A percentile compares a stretch with the other conserved stretches of the same genome.
phyloP scores from a whole-genome alignment of 1,139 yeast genomes.

The Diutina rugosa region DNA sequence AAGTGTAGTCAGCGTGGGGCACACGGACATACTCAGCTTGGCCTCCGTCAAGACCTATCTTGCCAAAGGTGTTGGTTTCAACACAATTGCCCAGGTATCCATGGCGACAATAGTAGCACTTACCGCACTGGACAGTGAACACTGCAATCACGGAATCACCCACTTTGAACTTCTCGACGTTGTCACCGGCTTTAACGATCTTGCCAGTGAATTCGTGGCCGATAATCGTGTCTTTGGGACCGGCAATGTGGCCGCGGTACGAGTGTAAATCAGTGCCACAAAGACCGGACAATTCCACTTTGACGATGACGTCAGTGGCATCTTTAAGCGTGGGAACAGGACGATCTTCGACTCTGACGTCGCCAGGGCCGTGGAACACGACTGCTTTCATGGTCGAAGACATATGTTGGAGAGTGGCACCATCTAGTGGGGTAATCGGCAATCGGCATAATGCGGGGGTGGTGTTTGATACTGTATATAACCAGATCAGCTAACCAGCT shows the following conservation, averaged over 20 bases:
- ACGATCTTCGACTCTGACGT: constrained; percentile 28
- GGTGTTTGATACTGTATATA: background rate
- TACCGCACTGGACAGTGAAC: constrained; percentile 44
- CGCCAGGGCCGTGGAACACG: constrained; percentile 37
- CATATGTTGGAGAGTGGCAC: background rate
- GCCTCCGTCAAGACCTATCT: constrained; percentile 40
- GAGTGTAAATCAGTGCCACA: constrained; percentile 55
- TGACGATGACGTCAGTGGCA: constrained; percentile 37
- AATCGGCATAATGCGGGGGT: background rate
- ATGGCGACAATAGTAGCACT: constrained; percentile 40
- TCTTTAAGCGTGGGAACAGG: constrained; percentile 28
- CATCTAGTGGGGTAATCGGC: background rate
- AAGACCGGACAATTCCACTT: constrained; percentile 40
- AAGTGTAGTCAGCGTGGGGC: constrained; percentile 42
- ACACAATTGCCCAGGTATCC: constrained; percentile 43
- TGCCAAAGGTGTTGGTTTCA: constrained; percentile 41
- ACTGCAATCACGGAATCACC: constrained; percentile 39
- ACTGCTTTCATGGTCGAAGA: constrained; percentile 36
- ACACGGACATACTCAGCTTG: constrained; percentile 49
- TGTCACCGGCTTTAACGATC: constrained; percentile 24
- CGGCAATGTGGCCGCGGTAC: constrained; percentile 41
- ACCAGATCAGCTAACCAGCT: background rate
- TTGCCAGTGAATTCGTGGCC: constrained; percentile 41
- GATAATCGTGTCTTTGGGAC: constrained; percentile 25
- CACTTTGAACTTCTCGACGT: constrained; percentile 18